Base-by-base conservation (phyloP, 2,329 filamentous ascomycete species). In the Fusarium miscanthi region DNA sequence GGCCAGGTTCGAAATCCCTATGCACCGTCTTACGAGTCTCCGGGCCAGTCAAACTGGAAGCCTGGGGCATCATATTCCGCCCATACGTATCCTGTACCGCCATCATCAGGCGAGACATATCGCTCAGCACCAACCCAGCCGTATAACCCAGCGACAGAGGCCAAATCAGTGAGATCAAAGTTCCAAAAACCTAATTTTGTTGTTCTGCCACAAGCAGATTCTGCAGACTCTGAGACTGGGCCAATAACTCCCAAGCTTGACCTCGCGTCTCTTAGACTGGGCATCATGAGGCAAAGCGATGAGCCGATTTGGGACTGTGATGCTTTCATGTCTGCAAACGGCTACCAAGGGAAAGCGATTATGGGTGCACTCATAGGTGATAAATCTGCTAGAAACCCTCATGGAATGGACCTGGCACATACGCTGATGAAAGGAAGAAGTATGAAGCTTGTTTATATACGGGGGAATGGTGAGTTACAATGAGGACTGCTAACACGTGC, bases 361-460 rank as follows among this genome's bases (percentile, higher is more conserved):
- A 70, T 73, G 38, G 69, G 65, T 1, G 38, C 52, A 5, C 70
- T 72, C 2, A 17, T 73, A 9, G 70, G 70, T 0, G 70, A 72
- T 3, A 66, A 38, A 27, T 65, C 64, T 6, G 69, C 69, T 6
- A 57, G 69, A n/a, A 59, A 66, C 4, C 38, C 66, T 1, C 57
- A 59, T 23, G 70, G 65, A 2, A 5, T 72, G 2, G 65, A 72
- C 11, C 27, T 72, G 2, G 65, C 65, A 2, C 48, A 73, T 9
- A 73, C 70, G 0, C 19, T 72, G 17, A 49, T 66, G 2, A 27
- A 6, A 10, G 70, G 70, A 2, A 58, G 41, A 5, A 27, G 30
- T 19, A 37, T 65, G 37, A 46, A 59, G 5, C 40, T 73, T 1
- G 51, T 73, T 2, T 73, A 73, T 13, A 33, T 73, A 12, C 60